Conservation (phyloP, 306 rosid genomes). For the Prunus armeniaca region DNA sequence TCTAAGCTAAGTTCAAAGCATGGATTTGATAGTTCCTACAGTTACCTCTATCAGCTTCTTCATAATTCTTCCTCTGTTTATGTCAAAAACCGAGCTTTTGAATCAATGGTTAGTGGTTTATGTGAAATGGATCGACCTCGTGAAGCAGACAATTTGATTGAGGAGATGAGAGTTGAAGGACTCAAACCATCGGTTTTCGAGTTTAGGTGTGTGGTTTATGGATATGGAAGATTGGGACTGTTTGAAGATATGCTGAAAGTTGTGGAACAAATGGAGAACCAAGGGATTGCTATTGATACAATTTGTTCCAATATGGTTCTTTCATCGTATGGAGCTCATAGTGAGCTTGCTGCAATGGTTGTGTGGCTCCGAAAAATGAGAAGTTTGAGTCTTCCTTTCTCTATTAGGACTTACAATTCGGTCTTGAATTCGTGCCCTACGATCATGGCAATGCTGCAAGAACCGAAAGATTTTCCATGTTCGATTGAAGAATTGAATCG, state of each 20-base stretch:
- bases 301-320: conserved; percentile 74
- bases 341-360: conserved; percentile 55
- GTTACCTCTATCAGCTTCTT: conserved; percentile 39
- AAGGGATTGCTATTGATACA: conserved; percentile 51
- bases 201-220: conserved; percentile 49
- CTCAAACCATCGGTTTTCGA: conserved; percentile 55
- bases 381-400: conserved; percentile 40
- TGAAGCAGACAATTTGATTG: conserved; percentile 59
- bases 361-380: conserved; percentile 68
- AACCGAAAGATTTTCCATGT: conserved; percentile 35
- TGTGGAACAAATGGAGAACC: conserved; percentile 51
- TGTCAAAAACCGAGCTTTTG: conserved; percentile 56
- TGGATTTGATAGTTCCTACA: conserved; percentile 51
- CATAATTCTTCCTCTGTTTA: conserved; percentile 44
- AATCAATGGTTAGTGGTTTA: conserved; percentile 60
- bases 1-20: conserved; percentile 47
- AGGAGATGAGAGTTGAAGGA: conserved; percentile 44
- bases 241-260: conserved; percentile 59
- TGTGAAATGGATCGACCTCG: conserved; percentile 61
- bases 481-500: conserved; percentile 41
- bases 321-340: conserved; percentile 59
- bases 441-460: conserved; percentile 41
- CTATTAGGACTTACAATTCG: conserved; percentile 64
- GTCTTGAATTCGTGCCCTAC: conserved; percentile 64
- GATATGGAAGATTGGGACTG: conserved; percentile 67